Evolutionary conservation across 805 yeast genomes (phyloP).

Genomic region (Myxozyma geophila): DNA sequence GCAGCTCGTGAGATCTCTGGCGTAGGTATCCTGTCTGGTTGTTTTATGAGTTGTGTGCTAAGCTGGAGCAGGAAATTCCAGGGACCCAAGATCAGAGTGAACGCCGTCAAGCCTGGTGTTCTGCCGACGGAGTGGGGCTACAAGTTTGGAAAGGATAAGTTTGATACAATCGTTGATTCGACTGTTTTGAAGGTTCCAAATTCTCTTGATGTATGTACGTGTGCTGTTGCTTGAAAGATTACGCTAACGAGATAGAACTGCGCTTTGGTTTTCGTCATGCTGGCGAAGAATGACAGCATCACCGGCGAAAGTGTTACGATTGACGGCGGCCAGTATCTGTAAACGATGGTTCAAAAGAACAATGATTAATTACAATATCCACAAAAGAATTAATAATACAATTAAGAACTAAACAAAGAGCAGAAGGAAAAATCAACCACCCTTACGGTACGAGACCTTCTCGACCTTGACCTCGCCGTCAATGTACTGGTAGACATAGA

Average conservation of each 20-base stretch:
- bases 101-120: conserved; percentile 39
- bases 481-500: conserved; percentile 81
- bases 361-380: background rate
- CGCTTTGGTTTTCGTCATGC: conserved; percentile 39
- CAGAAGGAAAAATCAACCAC: conserved; percentile 20
- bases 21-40: conserved; percentile 31
- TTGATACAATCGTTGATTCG: conserved; percentile 21
- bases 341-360: background rate
- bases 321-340: conserved; percentile 47
- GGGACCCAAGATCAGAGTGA: conserved; percentile 35
- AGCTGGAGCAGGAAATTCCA: conserved; percentile 19
- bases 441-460: conserved; percentile 71
- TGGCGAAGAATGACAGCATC: conserved; percentile 38
- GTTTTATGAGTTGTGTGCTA: background rate
- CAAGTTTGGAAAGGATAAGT: conserved; percentile 39
- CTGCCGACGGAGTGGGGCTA: conserved; percentile 42
- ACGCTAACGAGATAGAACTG: conserved; percentile 36
- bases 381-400: background rate
- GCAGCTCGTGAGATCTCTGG: conserved; percentile 41
- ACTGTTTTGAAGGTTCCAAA: conserved; percentile 20
- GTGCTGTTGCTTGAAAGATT: background rate
- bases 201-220: conserved; percentile 19
- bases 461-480: conserved; percentile 90
- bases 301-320: conserved; percentile 47
- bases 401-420: background rate